Evolutionary conservation across 2,329 filamentous ascomycete species (phyloP), one percentile per base, ranked within the genome.

Genomic region (Aspergillus sp.): DNA sequence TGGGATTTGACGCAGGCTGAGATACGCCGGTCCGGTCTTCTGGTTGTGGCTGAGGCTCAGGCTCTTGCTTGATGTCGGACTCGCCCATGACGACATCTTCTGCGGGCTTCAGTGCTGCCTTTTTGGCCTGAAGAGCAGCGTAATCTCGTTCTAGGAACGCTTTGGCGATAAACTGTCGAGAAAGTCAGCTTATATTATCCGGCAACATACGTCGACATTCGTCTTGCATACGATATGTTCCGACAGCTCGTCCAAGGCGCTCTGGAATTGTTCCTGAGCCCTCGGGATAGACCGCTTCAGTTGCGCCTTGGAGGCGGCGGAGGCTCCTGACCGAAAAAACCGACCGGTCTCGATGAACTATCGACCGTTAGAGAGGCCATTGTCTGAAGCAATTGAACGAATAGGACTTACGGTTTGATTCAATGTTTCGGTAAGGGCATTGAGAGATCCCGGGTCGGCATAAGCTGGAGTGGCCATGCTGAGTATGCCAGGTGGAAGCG

Each of bases 101-200:
- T 3, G 56, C 48, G 29, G 57, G 56, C 31, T 60, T 57, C n/a
- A 63, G 55, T n/a, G 61, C 61, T 19, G 61, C 54, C 45, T 68
- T 71, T 21, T 59, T 65, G 4, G 68, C 68, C 52, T 63, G 64
- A 38, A 73, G 58, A 16, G 62, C 64, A 42, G 74, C 68, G 47
- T 75, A 75, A 49, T 76, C 73, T 52, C 63, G 68, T 60, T 76
- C 73, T 14, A 76, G 57, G 46, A 74, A 71, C 1, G 72, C 68
- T 56, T 76, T 76, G 29, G 73, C 73, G 41, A 75, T 70, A 44
- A 74, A 74, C 73, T 75, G 53, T 21, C 42, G 19, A 48, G 29
- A 56, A 20, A 55, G 55, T 47, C 20, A 5, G 7, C 9, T 17
- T 16, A 36, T 36, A 25, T 20, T 19, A 11, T 29, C 25, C 25